phyloP scores from a whole-genome alignment of 2,329 filamentous ascomycete species.

The Ophiostoma fasciatum region DNA sequence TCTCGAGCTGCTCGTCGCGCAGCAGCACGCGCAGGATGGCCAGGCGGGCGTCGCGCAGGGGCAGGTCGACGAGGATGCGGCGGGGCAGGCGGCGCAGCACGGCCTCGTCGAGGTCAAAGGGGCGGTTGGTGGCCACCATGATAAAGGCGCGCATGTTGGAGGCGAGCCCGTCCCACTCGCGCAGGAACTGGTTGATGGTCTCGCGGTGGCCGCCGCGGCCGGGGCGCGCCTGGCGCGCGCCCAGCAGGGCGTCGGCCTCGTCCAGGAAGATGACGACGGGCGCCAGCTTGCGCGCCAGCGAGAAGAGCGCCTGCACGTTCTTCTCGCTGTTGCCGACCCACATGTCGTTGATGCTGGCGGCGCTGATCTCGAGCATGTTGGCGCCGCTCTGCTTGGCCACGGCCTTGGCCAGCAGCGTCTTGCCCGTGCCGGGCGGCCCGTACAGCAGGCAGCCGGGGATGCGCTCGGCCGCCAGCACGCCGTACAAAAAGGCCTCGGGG shows the following conservation, averaged over 20 bases:
- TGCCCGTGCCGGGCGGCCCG: slow-evolving; percentile 70
- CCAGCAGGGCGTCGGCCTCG: slow-evolving; percentile 86
- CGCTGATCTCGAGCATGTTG: slow-evolving; percentile 73
- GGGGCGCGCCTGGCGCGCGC: slow-evolving; percentile 51
- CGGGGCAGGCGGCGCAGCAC: slow-evolving; percentile 64
- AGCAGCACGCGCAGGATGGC: slow-evolving; percentile 56
- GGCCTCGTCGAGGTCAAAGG: slow-evolving; percentile 85
- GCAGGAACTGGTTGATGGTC: slow-evolving; percentile 90
- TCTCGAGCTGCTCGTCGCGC: slow-evolving; percentile 47
- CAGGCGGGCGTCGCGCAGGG: slow-evolving; percentile 42
- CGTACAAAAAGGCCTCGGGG: slow-evolving; percentile 92
- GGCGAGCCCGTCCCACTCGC: slow-evolving; percentile 87
- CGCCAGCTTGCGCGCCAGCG: slow-evolving; percentile 74
- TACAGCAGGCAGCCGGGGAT: slow-evolving; percentile 83
- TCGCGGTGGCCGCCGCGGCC: slow-evolving; percentile 65
- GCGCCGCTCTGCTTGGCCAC: slow-evolving; percentile 54
- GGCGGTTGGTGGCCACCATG: slow-evolving; percentile 94
- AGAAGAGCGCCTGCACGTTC: slow-evolving; percentile 85
- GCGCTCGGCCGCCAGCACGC: slow-evolving; percentile 78
- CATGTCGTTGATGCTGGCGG: slow-evolving; percentile 88
- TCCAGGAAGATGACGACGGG: slow-evolving; percentile 95
- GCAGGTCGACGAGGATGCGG: slow-evolving; percentile 59
- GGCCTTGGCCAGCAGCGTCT: slow-evolving; percentile 55
- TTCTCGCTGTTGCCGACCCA: slow-evolving; percentile 95
- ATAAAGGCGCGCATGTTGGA: slow-evolving; percentile 70